Evolutionary conservation across 768 basidiomycete genomes (phyloP).

Genomic region (Panaeolus cyanescens): DNA sequence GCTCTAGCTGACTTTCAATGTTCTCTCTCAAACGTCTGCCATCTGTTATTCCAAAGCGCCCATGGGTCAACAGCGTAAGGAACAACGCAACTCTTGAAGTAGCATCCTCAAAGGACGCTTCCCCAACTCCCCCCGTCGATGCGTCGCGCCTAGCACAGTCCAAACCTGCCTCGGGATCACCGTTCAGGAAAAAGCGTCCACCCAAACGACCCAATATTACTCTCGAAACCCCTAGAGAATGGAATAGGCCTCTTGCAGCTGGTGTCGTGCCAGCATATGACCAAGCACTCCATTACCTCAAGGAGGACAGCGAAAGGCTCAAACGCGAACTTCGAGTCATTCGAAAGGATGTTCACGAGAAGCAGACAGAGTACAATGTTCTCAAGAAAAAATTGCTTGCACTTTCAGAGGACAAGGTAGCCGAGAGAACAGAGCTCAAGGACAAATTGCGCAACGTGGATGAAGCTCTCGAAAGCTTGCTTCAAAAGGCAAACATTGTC

Average conservation of each 20-base stretch:
- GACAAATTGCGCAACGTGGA: slow-evolving; percentile 32
- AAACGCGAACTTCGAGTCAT: slow-evolving; percentile 46
- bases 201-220: slow-evolving; percentile 54
- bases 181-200: slow-evolving; percentile 27
- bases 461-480: slow-evolving; percentile 41
- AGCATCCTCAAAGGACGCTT: background rate
- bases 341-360: slow-evolving; percentile 26
- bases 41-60: background rate
- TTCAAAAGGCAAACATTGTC: slow-evolving; percentile 57
- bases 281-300: slow-evolving; percentile 74
- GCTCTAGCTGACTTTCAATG: background rate
- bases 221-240: slow-evolving; percentile 53
- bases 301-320: slow-evolving; percentile 55
- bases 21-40: slow-evolving; percentile 3
- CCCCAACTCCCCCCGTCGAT: slow-evolving; percentile 3
- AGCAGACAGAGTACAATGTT: slow-evolving; percentile 21
- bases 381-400: slow-evolving; percentile 21
- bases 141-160: background rate
- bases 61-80: background rate
- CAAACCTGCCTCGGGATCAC: slow-evolving; percentile 27
- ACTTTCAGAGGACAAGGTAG: slow-evolving; percentile 22
- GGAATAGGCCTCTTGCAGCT: slow-evolving; percentile 61
- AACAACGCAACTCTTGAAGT: background rate
- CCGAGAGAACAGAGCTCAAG: slow-evolving; percentile 25
- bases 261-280: slow-evolving; percentile 83